Evolutionary conservation across 2,329 filamentous ascomycete genomes (phyloP), one percentile per base, ranked within the genome.

Genomic region (Lachnellula subtilissima): DNA sequence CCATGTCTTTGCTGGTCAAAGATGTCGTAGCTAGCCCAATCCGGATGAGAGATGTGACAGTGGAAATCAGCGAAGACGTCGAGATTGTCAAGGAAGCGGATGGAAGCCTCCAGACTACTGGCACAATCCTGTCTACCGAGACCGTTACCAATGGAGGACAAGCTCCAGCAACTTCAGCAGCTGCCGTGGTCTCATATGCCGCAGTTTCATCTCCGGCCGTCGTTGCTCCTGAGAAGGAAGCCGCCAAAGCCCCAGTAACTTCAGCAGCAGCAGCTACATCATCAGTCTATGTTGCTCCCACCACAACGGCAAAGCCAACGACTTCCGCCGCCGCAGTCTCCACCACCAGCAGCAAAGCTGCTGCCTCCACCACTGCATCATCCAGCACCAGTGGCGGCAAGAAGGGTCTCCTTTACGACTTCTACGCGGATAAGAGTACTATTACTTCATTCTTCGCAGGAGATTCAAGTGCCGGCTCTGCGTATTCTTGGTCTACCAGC

Each of bases 341-440:
- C 12, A 19, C 54, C 5, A 8, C 48, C 14, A 22, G 53, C 5
- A 40, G 49, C 32, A 45, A 45, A 5, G 23, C 52, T 28, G 42
- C 51, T 32, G 23, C 48, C 4, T 47, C 52, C 4, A 40, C 54
- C 11, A 47, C 57, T 9, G 32, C 54, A 3, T 36, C 56, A 15
- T 37, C 59, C 28, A 47, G 47, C 32, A 19, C 54, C 4, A 54
- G 58, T 22, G 54, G 57, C 19, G 48, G 35, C 28, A 65, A 17
- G 65, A 87, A 88, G 82, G 87, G 87, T 72, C 72, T 89, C 50
- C 82, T 82, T 50, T 90, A 85, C 80, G 88, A 89, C 72, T 74
- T 82, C 28, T 11, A 8, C 2, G 2, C 28, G 28, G 28, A 32
- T 32, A 11, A 11, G 8, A 11, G 1, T 32, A 9, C 28, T 11